These are phyloP conservation scores for Durio zibethinus DNA, from an alignment of 345 rosid species.

Conservation along the genomic window DNA sequence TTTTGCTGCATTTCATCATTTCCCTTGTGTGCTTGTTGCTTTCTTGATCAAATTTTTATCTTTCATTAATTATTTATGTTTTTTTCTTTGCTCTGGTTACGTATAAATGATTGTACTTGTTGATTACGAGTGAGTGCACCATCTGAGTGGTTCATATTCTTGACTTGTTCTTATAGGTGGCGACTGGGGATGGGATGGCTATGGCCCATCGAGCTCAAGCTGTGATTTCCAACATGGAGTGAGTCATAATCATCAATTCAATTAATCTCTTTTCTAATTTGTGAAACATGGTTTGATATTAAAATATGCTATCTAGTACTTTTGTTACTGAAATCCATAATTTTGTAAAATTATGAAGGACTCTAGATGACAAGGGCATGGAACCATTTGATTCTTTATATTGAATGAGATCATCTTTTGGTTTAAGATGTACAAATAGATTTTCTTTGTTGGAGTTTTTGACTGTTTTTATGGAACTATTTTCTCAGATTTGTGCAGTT, in stretches of 20 bases:
- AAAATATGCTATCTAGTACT: not conserved
- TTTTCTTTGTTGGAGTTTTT: not conserved
- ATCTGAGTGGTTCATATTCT: not conserved
- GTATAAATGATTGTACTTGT: not conserved
- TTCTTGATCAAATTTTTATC: not conserved
- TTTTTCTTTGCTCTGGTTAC: not conserved
- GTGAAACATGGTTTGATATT: not conserved
- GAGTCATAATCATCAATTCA: constrained; percentile 31
- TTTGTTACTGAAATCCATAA: not conserved
- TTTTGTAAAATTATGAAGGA: not conserved
- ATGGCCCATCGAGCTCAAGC: constrained; percentile 98
- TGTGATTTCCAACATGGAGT: constrained; percentile 97
- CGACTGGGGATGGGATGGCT: constrained; percentile 96
- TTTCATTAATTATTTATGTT: not conserved
- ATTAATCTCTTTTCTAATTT: not conserved
- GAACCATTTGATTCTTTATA: not conserved
- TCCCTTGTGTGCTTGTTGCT: not conserved
- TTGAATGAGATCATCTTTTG: constrained; percentile 2
- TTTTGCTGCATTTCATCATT: constrained; percentile 11
- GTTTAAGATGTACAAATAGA: not conserved
- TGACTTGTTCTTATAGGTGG: constrained; percentile 53
- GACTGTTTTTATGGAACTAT: constrained; percentile 8
- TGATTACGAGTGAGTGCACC: not conserved
- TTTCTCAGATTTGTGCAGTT: constrained; percentile 86
- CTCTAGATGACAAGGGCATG: not conserved